Conservation (phyloP, 345 rosid genomes). For the Salix arbutifolia region DNA sequence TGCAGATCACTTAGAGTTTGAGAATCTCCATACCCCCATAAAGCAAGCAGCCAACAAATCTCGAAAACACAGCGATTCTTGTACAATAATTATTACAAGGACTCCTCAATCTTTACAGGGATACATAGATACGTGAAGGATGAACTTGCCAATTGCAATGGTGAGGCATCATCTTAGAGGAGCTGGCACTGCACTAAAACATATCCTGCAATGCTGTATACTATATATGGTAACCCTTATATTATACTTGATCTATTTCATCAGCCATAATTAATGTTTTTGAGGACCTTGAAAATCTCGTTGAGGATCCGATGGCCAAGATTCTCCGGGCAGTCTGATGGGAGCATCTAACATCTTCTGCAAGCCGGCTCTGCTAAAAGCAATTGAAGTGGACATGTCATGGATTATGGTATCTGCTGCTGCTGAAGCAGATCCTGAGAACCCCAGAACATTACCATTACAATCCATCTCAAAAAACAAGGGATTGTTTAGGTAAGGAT, state of each 20-base stretch:
- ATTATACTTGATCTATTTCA: neutral
- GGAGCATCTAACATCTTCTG: constrained; percentile 48
- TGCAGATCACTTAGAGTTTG: neutral
- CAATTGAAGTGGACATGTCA: constrained; percentile 42
- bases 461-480: constrained; percentile 47
- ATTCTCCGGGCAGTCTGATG: constrained; percentile 38
- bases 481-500: constrained; percentile 36
- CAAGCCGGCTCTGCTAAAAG: constrained; percentile 33
- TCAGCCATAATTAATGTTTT: neutral
- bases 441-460: constrained; percentile 21
- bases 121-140: neutral
- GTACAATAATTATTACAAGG: neutral
- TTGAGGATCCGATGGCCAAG: constrained; percentile 47
- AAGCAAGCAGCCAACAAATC: neutral
- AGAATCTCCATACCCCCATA: neutral
- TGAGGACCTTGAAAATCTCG: neutral
- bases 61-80: neutral
- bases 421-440: constrained; percentile 26
- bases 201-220: too few species aligned
- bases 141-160: neutral
- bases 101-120: neutral
- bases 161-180: neutral
- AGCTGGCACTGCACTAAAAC: neutral
- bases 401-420: constrained; percentile 17
- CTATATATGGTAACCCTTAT: neutral